Percentiles rank a stretch among this genome's conserved stretches.
Conservation (phyloP, 257 asterid genomes). For the Cordia subcordata region DNA sequence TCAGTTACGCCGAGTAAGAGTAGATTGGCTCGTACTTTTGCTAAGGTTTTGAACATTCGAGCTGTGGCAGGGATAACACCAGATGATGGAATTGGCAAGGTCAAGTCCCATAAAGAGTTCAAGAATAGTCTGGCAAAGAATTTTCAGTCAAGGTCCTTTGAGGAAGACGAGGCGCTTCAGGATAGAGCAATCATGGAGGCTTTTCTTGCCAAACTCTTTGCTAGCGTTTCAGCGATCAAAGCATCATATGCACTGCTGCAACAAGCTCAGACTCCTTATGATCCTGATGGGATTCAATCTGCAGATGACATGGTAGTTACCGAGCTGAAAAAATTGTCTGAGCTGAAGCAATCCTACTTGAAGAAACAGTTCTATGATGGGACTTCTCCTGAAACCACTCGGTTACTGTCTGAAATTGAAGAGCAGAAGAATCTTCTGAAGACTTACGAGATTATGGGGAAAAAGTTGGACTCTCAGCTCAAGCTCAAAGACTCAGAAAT, state of each 20-base stretch:
- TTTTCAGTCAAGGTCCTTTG: slow-evolving; percentile 5
- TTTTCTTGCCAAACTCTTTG: slow-evolving; percentile 69
- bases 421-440: slow-evolving; percentile 57
- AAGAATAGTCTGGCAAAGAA: slow-evolving; percentile 21
- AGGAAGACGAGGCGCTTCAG: slow-evolving; percentile 25
- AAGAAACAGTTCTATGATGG: slow-evolving; percentile 48
- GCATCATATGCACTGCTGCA: slow-evolving; percentile 78
- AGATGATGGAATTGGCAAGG: slow-evolving; percentile 26
- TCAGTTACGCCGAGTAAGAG: slow-evolving; percentile 45
- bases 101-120: slow-evolving; percentile 16
- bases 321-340: slow-evolving; percentile 65
- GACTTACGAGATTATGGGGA: slow-evolving; percentile 52
- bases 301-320: slow-evolving; percentile 58
- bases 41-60: slow-evolving; percentile 57
- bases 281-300: slow-evolving; percentile 69
- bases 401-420: slow-evolving; percentile 45
- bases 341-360: slow-evolving; percentile 50
- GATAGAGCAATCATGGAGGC: slow-evolving; percentile 41
- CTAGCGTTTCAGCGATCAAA: slow-evolving; percentile 59
- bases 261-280: slow-evolving; percentile 71
- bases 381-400: slow-evolving; percentile 45
- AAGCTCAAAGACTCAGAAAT: slow-evolving; percentile 81
- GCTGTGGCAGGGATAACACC: slow-evolving; percentile 27
- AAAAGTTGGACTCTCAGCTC: slow-evolving; percentile 65
- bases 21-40: slow-evolving; percentile 51